Evolutionary conservation across 192 early-diverging fungal species (phyloP).

Genomic region (Podila horticola): DNA sequence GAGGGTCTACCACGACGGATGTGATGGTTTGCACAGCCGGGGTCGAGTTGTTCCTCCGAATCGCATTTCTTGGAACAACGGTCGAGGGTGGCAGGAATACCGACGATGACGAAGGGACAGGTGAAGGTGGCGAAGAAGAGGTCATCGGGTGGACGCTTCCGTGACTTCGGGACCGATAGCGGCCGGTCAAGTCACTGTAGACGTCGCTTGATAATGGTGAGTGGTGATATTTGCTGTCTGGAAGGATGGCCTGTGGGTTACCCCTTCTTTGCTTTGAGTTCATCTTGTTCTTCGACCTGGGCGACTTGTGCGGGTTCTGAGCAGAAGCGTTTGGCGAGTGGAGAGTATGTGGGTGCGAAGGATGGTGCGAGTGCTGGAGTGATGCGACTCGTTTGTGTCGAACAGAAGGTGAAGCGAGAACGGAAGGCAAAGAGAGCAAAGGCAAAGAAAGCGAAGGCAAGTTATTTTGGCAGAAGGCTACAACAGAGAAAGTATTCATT

Average conservation of each 20-base stretch:
- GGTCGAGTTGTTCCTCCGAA: constrained; percentile 29
- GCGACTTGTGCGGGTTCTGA: background rate
- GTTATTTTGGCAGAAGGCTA: constrained; percentile 9
- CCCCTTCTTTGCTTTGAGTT: background rate
- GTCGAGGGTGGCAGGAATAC: background rate
- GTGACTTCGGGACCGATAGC: background rate
- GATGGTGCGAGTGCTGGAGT: no score
- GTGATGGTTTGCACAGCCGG: constrained; percentile 17
- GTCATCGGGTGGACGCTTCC: background rate
- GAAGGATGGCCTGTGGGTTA: background rate
- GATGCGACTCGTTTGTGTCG: no score
- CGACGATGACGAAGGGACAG: background rate
- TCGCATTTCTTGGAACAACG: constrained; percentile 7
- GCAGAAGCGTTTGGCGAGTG: no score
- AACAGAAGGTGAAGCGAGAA: no score
- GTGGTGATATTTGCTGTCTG: background rate
- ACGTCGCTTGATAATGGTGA: background rate
- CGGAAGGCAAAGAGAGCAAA: background rate
- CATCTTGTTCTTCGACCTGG: background rate
- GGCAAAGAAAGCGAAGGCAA: constrained; percentile 5
- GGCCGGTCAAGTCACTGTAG: background rate
- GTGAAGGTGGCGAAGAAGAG: background rate
- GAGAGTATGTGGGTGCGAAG: no score
- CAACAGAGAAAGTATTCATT: constrained; percentile 27
- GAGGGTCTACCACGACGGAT: background rate